Percentiles rank a stretch among this genome's conserved stretches.
These are phyloP conservation scores for Didymella pomorum DNA, from an alignment of 2,329 filamentous ascomycete species.

Conservation along the genomic window DNA sequence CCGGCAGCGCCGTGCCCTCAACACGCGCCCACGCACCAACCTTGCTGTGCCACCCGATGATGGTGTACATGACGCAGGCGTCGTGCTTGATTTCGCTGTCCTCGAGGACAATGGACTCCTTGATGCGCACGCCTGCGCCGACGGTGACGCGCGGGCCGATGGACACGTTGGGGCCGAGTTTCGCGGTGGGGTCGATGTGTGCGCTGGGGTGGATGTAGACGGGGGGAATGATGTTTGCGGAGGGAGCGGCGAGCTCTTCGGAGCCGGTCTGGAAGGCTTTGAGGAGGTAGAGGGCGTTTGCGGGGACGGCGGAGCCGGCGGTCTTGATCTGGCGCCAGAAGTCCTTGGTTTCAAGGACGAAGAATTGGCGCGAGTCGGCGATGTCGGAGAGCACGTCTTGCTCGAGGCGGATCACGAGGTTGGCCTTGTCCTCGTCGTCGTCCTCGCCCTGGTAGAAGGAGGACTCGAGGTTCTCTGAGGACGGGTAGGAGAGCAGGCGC, in stretches of 20 bases:
- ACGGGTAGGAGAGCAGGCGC: conserved; percentile 92
- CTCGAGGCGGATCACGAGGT: conserved; percentile 90
- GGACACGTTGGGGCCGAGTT: conserved; percentile 95
- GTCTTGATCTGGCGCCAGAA: conserved; percentile 99
- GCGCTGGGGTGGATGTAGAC: conserved; percentile 96
- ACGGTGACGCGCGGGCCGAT: conserved; percentile 88
- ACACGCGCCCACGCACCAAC: conserved; percentile 98
- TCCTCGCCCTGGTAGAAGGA: conserved; percentile 68
- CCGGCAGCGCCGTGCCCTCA: conserved; percentile 89
- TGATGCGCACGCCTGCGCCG: conserved; percentile 87
- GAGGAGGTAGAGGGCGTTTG: conserved; percentile 94
- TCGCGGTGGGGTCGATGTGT: conserved; percentile 89
- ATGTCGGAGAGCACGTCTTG: conserved; percentile 96
- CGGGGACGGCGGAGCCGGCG: conserved; percentile 93
- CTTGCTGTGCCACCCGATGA: conserved; percentile 95
- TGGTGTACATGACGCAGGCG: conserved; percentile 92
- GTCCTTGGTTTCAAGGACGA: conserved; percentile 97
- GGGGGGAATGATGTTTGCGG: conserved; percentile 85
- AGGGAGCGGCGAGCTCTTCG: conserved; percentile 81
- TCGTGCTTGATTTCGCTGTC: conserved; percentile 97
- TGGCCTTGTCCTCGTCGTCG: conserved; percentile 77
- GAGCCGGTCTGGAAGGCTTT: conserved; percentile 87
- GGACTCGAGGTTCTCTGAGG: conserved; percentile 87
- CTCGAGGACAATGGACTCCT: conserved; percentile 95
- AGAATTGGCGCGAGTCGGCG: conserved; percentile 97